Evolutionary conservation across 2,329 filamentous ascomycete species (phyloP), one percentile per base, ranked within the genome.

Genomic region (Penicillium sp.): DNA sequence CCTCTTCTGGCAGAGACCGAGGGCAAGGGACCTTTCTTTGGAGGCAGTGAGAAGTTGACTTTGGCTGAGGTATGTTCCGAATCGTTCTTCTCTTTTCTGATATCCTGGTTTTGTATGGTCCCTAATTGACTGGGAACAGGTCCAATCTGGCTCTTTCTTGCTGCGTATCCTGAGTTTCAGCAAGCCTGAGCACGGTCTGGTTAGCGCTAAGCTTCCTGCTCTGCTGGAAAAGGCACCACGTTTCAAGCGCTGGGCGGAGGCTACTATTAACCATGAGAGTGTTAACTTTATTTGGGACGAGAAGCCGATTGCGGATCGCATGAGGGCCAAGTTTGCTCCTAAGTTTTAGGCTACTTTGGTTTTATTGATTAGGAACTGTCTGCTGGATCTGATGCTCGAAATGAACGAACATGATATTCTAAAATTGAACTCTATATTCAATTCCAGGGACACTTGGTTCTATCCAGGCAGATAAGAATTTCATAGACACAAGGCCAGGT

Each of bases 201-300:
- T 66, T 81, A 47, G 83, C 81, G 0, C 64, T 61, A 57, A 76
- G 65, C 23, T 65, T 83, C 47, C 62, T 70, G 41, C 65, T 69
- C 42, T 74, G 70, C 18, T 69, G 85, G 47, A 71, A 49, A 74
- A 75, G 48, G 71, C 84, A n/a, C 87, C 87, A 1, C 80, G 78
- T 49, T 89, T 88, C 65, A 78, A 77, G 62, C 81, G 78, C 55
- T 91, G 87, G 87, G 81, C 80, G 0, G 71, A 81, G 50, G 78
- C 76, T 1, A 78, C 86, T 2, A 67, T 77, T 4, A 73, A 74
- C 50, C 79, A 88, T 49, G 80, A 83, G 13, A 89, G 83, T 57
- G 86, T 92, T 13, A 81, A 75, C 0, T 76, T 72, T 42, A 82
- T 85, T 51, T 88, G 75, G 60, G 67, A 87, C 47, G 82, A 82